phyloP scores from a whole-genome alignment of 2,329 filamentous ascomycete genomes.

The Neoarthrinium moseri region DNA sequence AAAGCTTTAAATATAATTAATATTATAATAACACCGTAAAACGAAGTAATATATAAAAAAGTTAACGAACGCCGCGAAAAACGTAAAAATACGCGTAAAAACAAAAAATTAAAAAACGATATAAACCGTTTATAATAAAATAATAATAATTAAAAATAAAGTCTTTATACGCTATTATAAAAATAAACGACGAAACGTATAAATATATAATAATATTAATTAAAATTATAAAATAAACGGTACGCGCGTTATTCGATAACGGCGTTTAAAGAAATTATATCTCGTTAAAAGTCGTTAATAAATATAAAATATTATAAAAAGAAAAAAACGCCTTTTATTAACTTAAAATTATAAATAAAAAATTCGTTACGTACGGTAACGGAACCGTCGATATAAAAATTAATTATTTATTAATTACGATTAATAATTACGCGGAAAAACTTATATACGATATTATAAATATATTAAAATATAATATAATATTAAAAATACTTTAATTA shows the following conservation, averaged over 20 bases:
- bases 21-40: neutral
- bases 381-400: slow-evolving; percentile 1
- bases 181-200: neutral
- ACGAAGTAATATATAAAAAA: neutral
- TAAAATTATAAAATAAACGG: neutral
- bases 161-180: neutral
- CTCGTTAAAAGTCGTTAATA: too few relatives aligned
- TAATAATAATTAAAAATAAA: neutral
- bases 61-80: neutral
- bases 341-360: neutral
- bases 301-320: neutral
- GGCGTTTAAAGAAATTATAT: neutral
- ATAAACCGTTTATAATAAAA: neutral
- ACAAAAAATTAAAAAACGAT: neutral
- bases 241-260: neutral
- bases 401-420: neutral
- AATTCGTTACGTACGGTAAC: neutral
- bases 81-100: neutral
- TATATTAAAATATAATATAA: slow-evolving; percentile 2
- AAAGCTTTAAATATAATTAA: neutral
- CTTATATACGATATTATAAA: slow-evolving; percentile 3
- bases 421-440: neutral
- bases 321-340: neutral
- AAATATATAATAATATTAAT: neutral
- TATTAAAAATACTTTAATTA: slow-evolving; percentile 6